Evolutionary conservation across 1,284 basidiomycete genomes (phyloP).

Genomic region (Ustanciosporium gigantosporum): DNA sequence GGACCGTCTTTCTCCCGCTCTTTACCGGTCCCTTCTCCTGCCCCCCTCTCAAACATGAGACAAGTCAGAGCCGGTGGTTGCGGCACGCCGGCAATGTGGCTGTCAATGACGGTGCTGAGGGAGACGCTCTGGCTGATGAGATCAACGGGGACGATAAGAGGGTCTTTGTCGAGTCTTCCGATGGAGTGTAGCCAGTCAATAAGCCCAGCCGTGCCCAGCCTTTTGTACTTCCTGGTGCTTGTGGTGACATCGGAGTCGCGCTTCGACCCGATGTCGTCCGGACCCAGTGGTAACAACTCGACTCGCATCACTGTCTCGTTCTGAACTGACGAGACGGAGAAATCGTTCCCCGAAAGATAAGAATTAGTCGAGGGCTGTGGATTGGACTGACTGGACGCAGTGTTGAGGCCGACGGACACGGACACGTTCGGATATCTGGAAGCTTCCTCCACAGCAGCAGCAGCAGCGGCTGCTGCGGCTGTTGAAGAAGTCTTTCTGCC

Average conservation of each 20-base stretch:
- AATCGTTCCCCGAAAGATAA: conserved; percentile 22
- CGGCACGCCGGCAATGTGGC: conserved; percentile 34
- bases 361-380: conserved; percentile 9
- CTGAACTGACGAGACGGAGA: conserved; percentile 21
- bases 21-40: conserved; percentile 53
- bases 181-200: conserved; percentile 57
- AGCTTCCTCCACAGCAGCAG: conserved; percentile 28
- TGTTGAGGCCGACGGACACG: conserved; percentile 40
- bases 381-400: conserved; percentile 10
- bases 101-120: conserved; percentile 43
- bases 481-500: conserved; percentile 23
- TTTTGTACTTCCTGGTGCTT: conserved; percentile 26
- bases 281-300: conserved; percentile 53
- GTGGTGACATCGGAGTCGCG: conserved; percentile 7
- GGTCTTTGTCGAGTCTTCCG: conserved; percentile 53
- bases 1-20: conserved; percentile 58
- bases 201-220: conserved; percentile 55
- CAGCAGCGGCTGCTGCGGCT: conserved; percentile 21
- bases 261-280: conserved; percentile 26
- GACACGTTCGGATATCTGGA: conserved; percentile 39
- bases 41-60: conserved; percentile 54
- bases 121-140: conserved; percentile 50
- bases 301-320: conserved; percentile 44
- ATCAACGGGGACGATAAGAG: conserved; percentile 57
- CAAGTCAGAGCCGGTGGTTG: conserved; percentile 44